These are phyloP conservation scores for Ophiostoma novo-ulmi DNA, from an alignment of 2,329 filamentous ascomycete genomes.

Conservation along the genomic window DNA sequence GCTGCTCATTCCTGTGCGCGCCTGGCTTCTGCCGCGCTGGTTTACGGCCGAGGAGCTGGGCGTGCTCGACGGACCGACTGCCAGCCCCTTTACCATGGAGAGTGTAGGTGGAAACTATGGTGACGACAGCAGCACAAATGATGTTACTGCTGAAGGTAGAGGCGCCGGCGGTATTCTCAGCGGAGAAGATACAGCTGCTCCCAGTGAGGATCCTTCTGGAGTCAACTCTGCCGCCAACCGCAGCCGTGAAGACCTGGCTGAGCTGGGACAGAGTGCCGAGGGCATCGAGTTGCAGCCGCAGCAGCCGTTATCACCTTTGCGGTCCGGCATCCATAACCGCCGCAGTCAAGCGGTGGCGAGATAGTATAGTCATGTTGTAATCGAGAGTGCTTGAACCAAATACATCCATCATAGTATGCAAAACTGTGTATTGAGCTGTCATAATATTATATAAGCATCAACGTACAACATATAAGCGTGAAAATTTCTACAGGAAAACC, in stretches of 20 bases:
- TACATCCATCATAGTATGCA: neutral
- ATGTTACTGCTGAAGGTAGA: neutral
- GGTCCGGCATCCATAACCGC: constrained; percentile 25
- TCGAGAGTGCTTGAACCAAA: neutral
- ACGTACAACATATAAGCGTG: neutral
- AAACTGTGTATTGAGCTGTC: neutral
- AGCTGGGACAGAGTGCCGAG: constrained; percentile 22
- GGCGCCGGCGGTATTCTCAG: constrained; percentile 4
- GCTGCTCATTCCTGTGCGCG: constrained; percentile 60
- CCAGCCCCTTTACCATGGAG: constrained; percentile 70
- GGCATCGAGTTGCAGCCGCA: constrained; percentile 18
- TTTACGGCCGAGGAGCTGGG: constrained; percentile 58
- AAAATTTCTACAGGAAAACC: too few species aligned
- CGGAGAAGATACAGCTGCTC: constrained; percentile 13
- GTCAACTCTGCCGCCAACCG: constrained; percentile 12
- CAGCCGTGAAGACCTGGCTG: constrained; percentile 23
- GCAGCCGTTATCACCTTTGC: neutral
- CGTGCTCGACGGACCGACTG: constrained; percentile 66
- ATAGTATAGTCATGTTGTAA: neutral
- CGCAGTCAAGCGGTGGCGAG: constrained; percentile 14
- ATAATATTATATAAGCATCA: neutral
- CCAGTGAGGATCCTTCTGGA: constrained; percentile 13
- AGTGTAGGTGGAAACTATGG: constrained; percentile 54
- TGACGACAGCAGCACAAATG: neutral
- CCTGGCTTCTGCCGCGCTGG: constrained; percentile 57